Conservation (phyloP, 2,329 filamentous ascomycete species). For the Chaetomium globosum region DNA sequence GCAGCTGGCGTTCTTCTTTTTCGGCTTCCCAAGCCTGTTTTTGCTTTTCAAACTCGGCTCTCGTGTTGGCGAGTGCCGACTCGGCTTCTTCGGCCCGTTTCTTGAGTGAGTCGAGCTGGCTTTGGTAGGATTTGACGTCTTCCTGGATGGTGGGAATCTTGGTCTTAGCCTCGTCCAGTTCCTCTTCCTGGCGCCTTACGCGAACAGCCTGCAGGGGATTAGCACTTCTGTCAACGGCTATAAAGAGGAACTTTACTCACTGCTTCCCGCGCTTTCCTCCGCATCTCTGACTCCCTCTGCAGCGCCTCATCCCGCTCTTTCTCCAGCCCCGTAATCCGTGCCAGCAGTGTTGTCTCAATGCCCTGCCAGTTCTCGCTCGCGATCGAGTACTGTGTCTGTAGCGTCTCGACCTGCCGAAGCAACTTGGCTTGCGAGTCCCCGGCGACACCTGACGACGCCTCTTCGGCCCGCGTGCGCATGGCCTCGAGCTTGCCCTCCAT, state of each 20-base stretch:
- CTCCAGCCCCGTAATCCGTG: conserved; percentile 76
- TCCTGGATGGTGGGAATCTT: conserved; percentile 66
- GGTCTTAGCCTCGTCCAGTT: conserved; percentile 71
- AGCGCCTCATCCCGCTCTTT: conserved; percentile 87
- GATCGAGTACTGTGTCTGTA: conserved; percentile 92
- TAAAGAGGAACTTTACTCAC: conserved; percentile 52
- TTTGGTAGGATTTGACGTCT: conserved; percentile 63
- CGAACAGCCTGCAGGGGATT: conserved; percentile 58
- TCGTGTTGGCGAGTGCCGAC: conserved; percentile 60
- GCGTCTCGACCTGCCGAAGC: conserved; percentile 87
- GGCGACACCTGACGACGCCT: conserved; percentile 78
- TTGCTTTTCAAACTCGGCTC: conserved; percentile 55
- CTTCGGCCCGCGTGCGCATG: conserved; percentile 81
- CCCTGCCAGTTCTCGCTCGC: conserved; percentile 98
- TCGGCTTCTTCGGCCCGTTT: conserved; percentile 68
- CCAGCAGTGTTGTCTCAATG: conserved; percentile 82
- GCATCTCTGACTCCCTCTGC: conserved; percentile 80
- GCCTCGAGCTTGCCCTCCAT: conserved; percentile 90
- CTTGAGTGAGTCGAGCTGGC: conserved; percentile 63
- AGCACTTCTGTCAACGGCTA: conserved; percentile 32
- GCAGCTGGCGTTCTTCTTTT: conserved; percentile 44
- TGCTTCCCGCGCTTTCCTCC: conserved; percentile 85
- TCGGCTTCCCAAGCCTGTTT: conserved; percentile 46
- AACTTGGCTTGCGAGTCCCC: conserved; percentile 88
- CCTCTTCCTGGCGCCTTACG: conserved; percentile 74